Evolutionary conservation across 2,329 filamentous ascomycete genomes (phyloP), one percentile per base, ranked within the genome.

Genomic region (Aureobasidium pullulans): DNA sequence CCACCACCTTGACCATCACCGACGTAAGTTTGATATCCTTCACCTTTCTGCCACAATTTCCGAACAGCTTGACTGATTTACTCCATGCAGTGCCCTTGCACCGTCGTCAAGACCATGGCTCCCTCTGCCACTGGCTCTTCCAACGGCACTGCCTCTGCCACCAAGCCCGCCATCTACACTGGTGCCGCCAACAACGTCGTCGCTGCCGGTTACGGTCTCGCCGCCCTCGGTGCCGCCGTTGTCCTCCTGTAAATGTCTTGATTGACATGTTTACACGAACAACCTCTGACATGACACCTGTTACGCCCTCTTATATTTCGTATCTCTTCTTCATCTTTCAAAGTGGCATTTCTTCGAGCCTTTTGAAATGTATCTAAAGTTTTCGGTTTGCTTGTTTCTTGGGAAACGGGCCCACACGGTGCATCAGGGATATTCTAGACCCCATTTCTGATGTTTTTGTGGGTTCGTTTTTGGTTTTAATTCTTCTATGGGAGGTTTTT

Each of bases 1-100:
- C 59, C 44, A 62, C 61, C 39, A 62, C 61, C 13, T 11, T 62
- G 10, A 61, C 54, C 42, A 59, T 62, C 52, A 53, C 59, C 50
- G 13, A 56, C 39, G 44, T 48, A 34, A 13, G 44, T 32, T 32
- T 19, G 11, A 42, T 42, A 1, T 3, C 6, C 39, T 2, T 10
- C 9, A 7, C 9, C 39, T 15, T n/a, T 5, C 7, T 42, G 4
- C 23, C 23, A 37, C 39, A 2, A 42, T 4, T 28, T 6, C 31
- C 23, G 13, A 29, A 48, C 16, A 13, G 10, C 10, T 4, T 10
- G n/a, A 36, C 34, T 29, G 31, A 29, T 16, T 23, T 16, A 48
- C 44, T 23, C 19, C 7, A 48, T 13, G 23, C 10, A 29, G 23
- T 61, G 60, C 49, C 60, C 60, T 28, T 61, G 60, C 56, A 61